A percentile compares a stretch with the other conserved stretches of the same genome.
These are phyloP conservation scores for Tephrocybe rancida DNA, from an alignment of 768 basidiomycete species.

Conservation along the genomic window DNA sequence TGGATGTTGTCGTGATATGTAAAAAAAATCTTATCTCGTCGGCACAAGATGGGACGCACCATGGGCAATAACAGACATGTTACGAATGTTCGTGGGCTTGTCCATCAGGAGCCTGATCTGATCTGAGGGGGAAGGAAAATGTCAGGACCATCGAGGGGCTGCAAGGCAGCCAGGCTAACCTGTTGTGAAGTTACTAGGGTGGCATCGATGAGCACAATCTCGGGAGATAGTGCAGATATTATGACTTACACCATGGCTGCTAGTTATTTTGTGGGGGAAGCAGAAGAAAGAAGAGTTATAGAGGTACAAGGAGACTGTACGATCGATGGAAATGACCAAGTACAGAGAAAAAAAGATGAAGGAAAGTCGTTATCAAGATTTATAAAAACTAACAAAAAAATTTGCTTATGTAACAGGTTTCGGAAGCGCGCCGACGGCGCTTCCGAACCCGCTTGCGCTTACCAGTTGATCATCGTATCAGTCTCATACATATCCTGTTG, in stretches of 20 bases:
- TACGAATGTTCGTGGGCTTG: constrained; percentile 86
- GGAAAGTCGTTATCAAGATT: constrained; percentile 15
- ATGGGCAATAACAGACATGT: constrained; percentile 92
- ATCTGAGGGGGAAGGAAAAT: constrained; percentile 43
- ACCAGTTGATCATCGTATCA: no score
- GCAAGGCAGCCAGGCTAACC: constrained; percentile 37
- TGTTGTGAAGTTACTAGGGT: constrained; percentile 85
- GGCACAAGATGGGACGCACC: constrained; percentile 43
- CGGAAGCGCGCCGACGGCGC: constrained; percentile 6
- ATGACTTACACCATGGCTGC: constrained; percentile 78
- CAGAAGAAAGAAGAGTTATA: neutral
- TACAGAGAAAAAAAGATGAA: constrained; percentile 2
- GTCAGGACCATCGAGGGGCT: neutral
- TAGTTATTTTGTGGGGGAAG: neutral
- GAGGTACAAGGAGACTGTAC: neutral
- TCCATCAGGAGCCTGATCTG: constrained; percentile 89
- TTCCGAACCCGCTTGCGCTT: neutral
- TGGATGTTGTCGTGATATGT: constrained; percentile 26
- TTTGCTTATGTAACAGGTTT: constrained; percentile 9
- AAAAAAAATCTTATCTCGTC: constrained; percentile 3
- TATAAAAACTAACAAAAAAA: constrained; percentile 9
- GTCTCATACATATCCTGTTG: no score
- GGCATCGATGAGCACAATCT: constrained; percentile 30
- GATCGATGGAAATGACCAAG: constrained; percentile 14
- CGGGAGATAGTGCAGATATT: constrained; percentile 3